phyloP scores from a whole-genome alignment of 371 early-diverging fungal genomes.

The Syncephalastrum sp. region DNA sequence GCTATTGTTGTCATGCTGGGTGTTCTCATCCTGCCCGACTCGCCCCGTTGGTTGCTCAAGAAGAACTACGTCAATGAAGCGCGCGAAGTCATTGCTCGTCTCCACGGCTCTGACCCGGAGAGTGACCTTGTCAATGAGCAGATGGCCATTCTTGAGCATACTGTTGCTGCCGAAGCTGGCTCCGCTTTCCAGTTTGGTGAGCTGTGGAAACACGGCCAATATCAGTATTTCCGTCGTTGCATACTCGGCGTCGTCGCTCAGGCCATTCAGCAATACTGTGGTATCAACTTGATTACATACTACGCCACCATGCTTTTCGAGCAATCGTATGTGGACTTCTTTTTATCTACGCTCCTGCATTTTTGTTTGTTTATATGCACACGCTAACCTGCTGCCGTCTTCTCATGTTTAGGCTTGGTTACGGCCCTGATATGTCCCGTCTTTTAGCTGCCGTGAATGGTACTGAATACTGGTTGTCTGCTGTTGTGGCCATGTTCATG shows the following conservation, averaged over 20 bases:
- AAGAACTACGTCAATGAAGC: conserved; percentile 30
- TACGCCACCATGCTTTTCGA: no score
- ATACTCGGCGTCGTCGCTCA: conserved; percentile 43
- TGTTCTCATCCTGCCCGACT: conserved; percentile 44
- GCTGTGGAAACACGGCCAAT: conserved; percentile 36
- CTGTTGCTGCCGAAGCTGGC: conserved; percentile 26
- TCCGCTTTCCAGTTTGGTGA: conserved; percentile 28
- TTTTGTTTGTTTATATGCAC: not conserved
- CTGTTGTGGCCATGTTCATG: no score
- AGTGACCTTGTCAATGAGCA: conserved; percentile 26
- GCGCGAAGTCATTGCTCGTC: conserved; percentile 28
- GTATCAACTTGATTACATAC: conserved; percentile 39
- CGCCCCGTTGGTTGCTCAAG: conserved; percentile 52
- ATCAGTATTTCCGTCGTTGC: conserved; percentile 43
- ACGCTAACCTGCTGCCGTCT: conserved; percentile 8
- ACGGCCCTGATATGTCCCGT: no score
- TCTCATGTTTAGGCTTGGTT: no score
- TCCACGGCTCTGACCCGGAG: conserved; percentile 18
- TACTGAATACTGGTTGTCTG: no score
- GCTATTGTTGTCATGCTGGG: conserved; percentile 39
- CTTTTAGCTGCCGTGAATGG: no score
- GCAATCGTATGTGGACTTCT: no score
- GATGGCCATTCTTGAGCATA: conserved; percentile 26
- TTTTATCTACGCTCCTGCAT: no score
- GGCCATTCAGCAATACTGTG: conserved; percentile 45